Conservation (phyloP, 768 basidiomycete species). For the Phlebiopsis flavidoalba region DNA sequence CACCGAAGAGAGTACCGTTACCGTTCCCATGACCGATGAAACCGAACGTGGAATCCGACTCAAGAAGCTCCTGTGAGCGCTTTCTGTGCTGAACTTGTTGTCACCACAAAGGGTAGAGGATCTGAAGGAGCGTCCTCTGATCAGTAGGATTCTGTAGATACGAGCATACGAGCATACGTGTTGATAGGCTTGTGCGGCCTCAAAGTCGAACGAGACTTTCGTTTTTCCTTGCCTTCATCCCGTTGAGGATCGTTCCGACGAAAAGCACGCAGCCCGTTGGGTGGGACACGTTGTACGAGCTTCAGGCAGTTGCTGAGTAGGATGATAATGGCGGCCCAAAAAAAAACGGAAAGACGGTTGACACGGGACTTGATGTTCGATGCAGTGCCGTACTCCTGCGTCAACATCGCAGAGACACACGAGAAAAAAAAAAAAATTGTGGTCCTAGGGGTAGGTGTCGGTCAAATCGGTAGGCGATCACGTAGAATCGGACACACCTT, state of each 20-base stretch:
- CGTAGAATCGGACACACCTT: constrained; percentile 46
- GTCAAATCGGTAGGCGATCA: constrained; percentile 12
- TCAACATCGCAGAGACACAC: constrained; percentile 90
- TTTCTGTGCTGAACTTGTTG: constrained; percentile 99
- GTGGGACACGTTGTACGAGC: constrained; percentile 93
- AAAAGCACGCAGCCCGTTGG: constrained; percentile 96
- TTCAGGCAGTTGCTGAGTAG: constrained; percentile 96
- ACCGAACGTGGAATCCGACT: constrained; percentile 95
- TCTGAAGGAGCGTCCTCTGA: constrained; percentile 38
- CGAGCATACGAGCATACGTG: constrained; percentile 53
- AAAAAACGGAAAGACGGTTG: constrained; percentile 95
- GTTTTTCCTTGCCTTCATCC: constrained; percentile 99
- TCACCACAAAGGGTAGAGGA: constrained; percentile 99
- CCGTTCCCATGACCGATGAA: constrained; percentile 98
- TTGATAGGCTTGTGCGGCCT: constrained; percentile 99
- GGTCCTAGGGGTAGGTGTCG: constrained; percentile 48
- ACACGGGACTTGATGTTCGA: constrained; percentile 99
- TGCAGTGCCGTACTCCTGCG: constrained; percentile 97
- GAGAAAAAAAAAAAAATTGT: no score
- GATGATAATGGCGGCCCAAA: constrained; percentile 97
- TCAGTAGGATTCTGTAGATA: not conserved
- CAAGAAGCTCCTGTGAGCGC: constrained; percentile 93
- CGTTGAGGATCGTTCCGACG: constrained; percentile 97
- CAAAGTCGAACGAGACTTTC: constrained; percentile 97
- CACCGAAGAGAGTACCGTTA: constrained; percentile 95